These are phyloP conservation scores for Boletus tomentosulus DNA, from an alignment of 768 basidiomycete species.

Conservation along the genomic window DNA sequence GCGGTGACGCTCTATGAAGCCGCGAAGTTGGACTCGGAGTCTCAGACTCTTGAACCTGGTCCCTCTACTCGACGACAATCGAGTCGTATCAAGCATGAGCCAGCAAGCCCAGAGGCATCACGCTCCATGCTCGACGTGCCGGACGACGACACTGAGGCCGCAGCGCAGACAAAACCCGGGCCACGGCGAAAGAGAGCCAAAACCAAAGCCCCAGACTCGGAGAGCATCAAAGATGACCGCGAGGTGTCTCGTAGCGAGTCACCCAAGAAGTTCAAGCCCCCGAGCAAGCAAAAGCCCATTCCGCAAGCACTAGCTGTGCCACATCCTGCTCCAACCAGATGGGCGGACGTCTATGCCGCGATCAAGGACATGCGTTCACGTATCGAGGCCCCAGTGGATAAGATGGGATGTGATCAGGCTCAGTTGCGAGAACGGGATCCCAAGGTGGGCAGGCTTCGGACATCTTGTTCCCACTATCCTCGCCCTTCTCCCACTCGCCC, in stretches of 20 bases:
- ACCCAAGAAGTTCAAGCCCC: slow-evolving; percentile 34
- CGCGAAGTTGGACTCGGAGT: not conserved
- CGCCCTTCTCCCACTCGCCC: too few species aligned
- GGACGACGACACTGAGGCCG: not conserved
- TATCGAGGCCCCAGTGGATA: slow-evolving; percentile 84
- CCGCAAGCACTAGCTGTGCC: slow-evolving; percentile 51
- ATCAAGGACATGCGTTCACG: slow-evolving; percentile 75
- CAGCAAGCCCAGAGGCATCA: not conserved
- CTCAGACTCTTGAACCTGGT: slow-evolving; percentile 1
- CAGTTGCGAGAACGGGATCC: slow-evolving; percentile 61
- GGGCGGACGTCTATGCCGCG: slow-evolving; percentile 65
- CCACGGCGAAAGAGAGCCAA: not conserved
- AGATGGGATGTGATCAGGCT: slow-evolving; percentile 81
- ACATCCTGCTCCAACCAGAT: slow-evolving; percentile 62
- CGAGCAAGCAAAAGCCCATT: slow-evolving; percentile 55
- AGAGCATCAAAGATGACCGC: not conserved
- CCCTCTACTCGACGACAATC: slow-evolving; percentile 17
- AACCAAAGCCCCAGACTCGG: not conserved
- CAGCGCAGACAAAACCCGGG: not conserved
- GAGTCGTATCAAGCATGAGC: slow-evolving; percentile 31
- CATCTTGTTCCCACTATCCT: not conserved
- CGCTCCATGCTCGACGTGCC: not conserved
- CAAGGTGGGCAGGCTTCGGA: slow-evolving; percentile 40
- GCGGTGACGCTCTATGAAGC: slow-evolving; percentile 41
- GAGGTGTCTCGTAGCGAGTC: not conserved